phyloP scores from a whole-genome alignment of 108 stramenopile genomes.

The Fistulifera pelliculosa region DNA sequence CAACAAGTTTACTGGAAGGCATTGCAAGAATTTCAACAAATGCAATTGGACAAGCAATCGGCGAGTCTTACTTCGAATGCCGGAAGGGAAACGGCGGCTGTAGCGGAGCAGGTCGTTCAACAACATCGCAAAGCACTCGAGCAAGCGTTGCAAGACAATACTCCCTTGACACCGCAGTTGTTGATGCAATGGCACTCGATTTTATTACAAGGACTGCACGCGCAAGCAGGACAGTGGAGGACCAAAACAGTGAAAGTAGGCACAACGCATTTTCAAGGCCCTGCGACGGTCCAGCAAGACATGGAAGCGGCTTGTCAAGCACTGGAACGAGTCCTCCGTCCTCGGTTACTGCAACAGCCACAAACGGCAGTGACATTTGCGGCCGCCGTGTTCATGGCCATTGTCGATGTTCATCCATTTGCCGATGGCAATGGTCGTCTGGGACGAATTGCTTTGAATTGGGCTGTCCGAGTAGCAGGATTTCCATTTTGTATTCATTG shows the following conservation, averaged over 20 bases:
- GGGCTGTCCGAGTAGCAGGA: conserved; percentile 15
- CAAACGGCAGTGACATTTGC: conserved; percentile 16
- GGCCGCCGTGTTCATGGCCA: conserved; percentile 29
- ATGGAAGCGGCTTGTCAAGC: conserved; percentile 17
- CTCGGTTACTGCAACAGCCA: conserved; percentile 3
- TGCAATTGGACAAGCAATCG: conserved; percentile 40
- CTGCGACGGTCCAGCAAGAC: conserved; percentile 10
- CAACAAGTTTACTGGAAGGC: conserved; percentile 19
- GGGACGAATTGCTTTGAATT: conserved; percentile 29
- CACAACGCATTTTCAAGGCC: conserved; percentile 15
- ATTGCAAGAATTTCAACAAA: conserved; percentile 22
- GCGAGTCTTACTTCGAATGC: conserved; percentile 28
- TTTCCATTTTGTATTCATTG: conserved; percentile 34
- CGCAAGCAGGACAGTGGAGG: conserved; percentile 24
- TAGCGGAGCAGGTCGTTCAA: conserved; percentile 9
- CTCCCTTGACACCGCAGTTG: not conserved
- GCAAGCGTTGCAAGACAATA: conserved; percentile 12
- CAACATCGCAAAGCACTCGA: conserved; percentile 17
- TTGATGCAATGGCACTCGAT: conserved; percentile 12
- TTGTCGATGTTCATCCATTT: conserved; percentile 40
- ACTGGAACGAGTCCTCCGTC: conserved; percentile 5
- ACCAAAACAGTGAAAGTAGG: conserved; percentile 27
- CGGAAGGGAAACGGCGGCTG: conserved; percentile 13
- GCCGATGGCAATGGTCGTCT: conserved; percentile 40
- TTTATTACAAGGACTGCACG: conserved; percentile 16